phyloP scores from a whole-genome alignment of 345 rosid genomes.

The Ricinus communis region DNA sequence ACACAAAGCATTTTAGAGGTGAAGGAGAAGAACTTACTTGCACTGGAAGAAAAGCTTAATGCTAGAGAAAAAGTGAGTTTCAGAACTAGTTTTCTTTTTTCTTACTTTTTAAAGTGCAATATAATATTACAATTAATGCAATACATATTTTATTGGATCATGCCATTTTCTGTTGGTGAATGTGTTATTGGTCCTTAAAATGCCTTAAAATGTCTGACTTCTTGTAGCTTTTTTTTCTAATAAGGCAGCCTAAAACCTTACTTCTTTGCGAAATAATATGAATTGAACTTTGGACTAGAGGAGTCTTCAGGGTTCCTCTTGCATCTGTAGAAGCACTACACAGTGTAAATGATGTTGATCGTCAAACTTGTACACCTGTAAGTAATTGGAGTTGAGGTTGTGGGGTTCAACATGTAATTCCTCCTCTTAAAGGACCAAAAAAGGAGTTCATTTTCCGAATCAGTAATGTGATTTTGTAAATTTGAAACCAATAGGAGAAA shows the following conservation, averaged over 20 bases:
- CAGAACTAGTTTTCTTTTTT: slow-evolving; percentile 8
- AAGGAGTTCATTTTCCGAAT: too few species aligned
- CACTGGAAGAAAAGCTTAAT: slow-evolving; percentile 64
- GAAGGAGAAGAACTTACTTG: slow-evolving; percentile 57
- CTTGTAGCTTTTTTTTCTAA: neutral
- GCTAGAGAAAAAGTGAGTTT: slow-evolving; percentile 70
- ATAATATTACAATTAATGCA: neutral
- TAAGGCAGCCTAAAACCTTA: neutral
- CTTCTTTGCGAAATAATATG: neutral
- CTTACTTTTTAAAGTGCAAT: neutral
- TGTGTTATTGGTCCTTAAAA: neutral
- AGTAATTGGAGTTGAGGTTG: too few species aligned
- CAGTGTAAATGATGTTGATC: neutral
- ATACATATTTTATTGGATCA: slow-evolving; percentile 2
- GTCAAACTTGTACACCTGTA: neutral
- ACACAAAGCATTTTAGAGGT: slow-evolving; percentile 38
- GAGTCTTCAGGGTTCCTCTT: neutral
- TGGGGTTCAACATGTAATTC: too few species aligned
- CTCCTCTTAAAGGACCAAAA: neutral
- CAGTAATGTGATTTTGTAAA: neutral
- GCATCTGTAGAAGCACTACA: neutral
- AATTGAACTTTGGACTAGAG: neutral
- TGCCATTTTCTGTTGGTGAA: neutral
- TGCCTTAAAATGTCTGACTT: neutral
- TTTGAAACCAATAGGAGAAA: neutral